These are phyloP conservation scores for Aspergillus bertholletiae DNA, from an alignment of 495 filamentous ascomycete genomes.

Conservation along the genomic window DNA sequence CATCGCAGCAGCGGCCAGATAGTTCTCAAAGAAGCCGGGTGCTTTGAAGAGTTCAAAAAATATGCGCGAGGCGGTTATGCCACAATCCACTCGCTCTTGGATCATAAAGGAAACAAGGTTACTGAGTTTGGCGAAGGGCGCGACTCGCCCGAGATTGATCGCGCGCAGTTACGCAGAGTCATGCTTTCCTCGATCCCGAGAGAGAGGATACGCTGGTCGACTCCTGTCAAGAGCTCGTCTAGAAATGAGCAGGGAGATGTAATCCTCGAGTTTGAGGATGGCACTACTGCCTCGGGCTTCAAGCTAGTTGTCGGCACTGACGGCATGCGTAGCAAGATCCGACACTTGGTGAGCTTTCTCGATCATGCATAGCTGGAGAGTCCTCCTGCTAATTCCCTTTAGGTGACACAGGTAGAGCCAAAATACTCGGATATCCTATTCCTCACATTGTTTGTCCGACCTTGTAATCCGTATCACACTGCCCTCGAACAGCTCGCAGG, in stretches of 20 bases:
- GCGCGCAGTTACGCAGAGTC: constrained; percentile 36
- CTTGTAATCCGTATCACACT: no score
- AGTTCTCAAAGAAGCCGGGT: constrained; percentile 46
- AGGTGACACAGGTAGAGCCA: constrained; percentile 11
- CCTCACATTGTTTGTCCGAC: constrained; percentile 10
- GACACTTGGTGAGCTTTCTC: constrained; percentile 22
- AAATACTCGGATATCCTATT: constrained; percentile 19
- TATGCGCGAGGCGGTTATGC: constrained; percentile 39
- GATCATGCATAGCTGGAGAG: background rate
- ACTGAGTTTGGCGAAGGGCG: constrained; percentile 8
- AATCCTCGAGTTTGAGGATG: constrained; percentile 10
- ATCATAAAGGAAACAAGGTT: constrained; percentile 2
- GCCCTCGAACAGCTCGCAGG: no score
- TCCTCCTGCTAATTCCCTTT: background rate
- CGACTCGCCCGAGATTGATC: constrained; percentile 35
- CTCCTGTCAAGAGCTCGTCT: constrained; percentile 6
- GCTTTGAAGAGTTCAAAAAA: constrained; percentile 45
- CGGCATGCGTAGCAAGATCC: constrained; percentile 54
- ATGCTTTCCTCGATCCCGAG: constrained; percentile 37
- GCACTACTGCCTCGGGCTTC: constrained; percentile 11
- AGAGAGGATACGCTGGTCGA: constrained; percentile 39
- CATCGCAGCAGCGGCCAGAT: constrained; percentile 43
- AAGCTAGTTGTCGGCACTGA: constrained; percentile 53
- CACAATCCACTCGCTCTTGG: constrained; percentile 24
- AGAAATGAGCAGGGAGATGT: background rate